Base-by-base conservation (phyloP, 306 rosid genomes). In the Lathyrus tuberosus region DNA sequence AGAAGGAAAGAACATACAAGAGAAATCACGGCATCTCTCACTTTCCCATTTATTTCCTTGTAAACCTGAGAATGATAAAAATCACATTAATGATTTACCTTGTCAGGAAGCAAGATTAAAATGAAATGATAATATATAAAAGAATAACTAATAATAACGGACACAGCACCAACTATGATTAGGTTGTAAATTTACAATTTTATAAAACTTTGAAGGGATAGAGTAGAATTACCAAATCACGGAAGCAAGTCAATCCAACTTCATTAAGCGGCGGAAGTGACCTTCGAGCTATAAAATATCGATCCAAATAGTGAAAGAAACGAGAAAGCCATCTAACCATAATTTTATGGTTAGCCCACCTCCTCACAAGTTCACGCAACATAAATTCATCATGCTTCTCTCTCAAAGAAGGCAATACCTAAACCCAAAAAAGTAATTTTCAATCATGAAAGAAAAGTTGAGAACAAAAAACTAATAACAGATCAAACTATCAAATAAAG, bases 371-470 rank as follows among this genome's bases (percentile, higher is more conserved):
- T 72, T 91, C 97, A 52, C 84, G 84, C 79, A 91, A 69, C 93
- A 91, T 84, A 76, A 84, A 87, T 44, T 89, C 96, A 68, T 84
- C 93, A 7, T 85, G 97, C 76, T 88, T 91, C 80, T 88, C 97
- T 78, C 81, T 79, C 77, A 91, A 71, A 63, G 97, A 81, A 13
- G 97, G 97, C 56, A 88, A 62, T 52, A 88, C 97, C 97, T 91
- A 62, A 79, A 65, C 16, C 40, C 10, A 51, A 61, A 41, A 33
- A 63, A 12, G 41, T 16, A 31, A 37, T 53, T 54, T 3, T 62
- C 14, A 26, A 30, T 35, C 15, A 46, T 28, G 20, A 41, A 40
- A 52, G 41, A 51, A 38, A 72, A 47, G 40, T 14, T 53, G 20
- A 20, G 62, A 77, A 26, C 15, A 14, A 63, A 77, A 58, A 77